Evolutionary conservation across 169 alveolate genomes (phyloP), one percentile per base, ranked within the genome.

Genomic region (Eimeria tenella): DNA sequence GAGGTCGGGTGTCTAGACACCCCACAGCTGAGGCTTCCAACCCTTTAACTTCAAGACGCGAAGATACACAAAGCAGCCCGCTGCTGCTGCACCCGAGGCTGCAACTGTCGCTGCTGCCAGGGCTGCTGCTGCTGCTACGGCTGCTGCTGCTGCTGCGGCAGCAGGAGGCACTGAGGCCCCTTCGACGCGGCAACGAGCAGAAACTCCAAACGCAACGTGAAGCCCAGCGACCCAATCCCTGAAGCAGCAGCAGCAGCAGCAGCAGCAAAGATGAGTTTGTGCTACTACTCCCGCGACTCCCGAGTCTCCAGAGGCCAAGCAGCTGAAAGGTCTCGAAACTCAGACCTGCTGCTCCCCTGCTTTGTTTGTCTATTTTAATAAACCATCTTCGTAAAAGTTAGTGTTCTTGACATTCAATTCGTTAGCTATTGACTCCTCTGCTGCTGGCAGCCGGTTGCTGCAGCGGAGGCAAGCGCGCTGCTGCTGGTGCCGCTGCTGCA

Each of bases 121-220:
- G 3, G 74, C 74, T 65, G 74, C 74, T 65, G 25, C 74, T 10
- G 74, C 74, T 13, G 25, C 79, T 70, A 21, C 68, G 55, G 82
- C 55, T 25, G 50, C 5, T 25, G 53, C 55, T 5, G 82, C 82
- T n/a, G 82, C 82, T n/a, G 82, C 53, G 23, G 82, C 82, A 71
- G 82, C 82, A 71, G 55, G 19, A 31, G 19, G 77, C 77, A 68
- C 21, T 1, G 77, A 6, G 23, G 82, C 8, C 50, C 19, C n/a
- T n/a, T 11, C 19, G 49, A 8, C 82, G 50, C 53, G 11, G 49
- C 5, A 71, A 50, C 55, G 17, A 31, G 42, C 42, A 31, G 21
- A 71, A 71, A 5, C 50, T 50, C n/a, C 82, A 71, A 50, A 31
- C 23, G 9, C 82, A 58, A 17, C 68, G 21, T 17, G 19, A 58